Evolutionary conservation across 495 filamentous ascomycete species (phyloP).

Genomic region (Lasiosphaeriaceae sp.): DNA sequence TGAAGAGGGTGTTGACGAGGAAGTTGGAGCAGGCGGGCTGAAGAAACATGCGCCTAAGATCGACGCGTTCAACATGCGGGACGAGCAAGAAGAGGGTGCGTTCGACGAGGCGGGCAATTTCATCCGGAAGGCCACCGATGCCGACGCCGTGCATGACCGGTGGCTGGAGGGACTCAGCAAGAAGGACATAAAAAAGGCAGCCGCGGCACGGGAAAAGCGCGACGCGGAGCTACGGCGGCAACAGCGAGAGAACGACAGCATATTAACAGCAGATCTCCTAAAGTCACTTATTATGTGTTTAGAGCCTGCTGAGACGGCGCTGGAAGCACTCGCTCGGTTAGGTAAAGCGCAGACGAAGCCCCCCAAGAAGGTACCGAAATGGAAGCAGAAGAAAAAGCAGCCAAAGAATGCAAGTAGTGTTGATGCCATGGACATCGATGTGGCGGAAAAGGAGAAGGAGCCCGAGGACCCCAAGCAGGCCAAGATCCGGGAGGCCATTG

Average conservation of each 20-base stretch:
- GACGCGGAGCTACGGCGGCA: slow-evolving; percentile 69
- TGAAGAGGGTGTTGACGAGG: slow-evolving; percentile 72
- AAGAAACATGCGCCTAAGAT: slow-evolving; percentile 95
- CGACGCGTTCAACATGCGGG: slow-evolving; percentile 92
- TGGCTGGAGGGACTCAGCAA: slow-evolving; percentile 92
- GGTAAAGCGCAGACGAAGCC: slow-evolving; percentile 65
- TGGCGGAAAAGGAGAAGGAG: slow-evolving; percentile 36
- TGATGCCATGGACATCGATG: slow-evolving; percentile 62
- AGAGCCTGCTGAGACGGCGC: slow-evolving; percentile 78
- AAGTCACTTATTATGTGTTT: slow-evolving; percentile 65
- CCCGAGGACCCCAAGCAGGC: slow-evolving; percentile 66
- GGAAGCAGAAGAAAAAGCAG: slow-evolving; percentile 55
- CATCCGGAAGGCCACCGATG: slow-evolving; percentile 83
- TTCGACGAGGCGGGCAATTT: slow-evolving; percentile 91
- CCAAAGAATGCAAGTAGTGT: slow-evolving; percentile 29
- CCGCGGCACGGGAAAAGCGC: slow-evolving; percentile 81
- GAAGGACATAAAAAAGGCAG: slow-evolving; percentile 85
- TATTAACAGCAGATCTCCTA: slow-evolving; percentile 71
- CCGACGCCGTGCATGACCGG: slow-evolving; percentile 83
- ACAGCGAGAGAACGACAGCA: slow-evolving; percentile 65
- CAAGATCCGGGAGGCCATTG: slow-evolving; percentile 65
- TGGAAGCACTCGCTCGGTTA: slow-evolving; percentile 83
- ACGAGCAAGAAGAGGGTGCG: slow-evolving; percentile 85
- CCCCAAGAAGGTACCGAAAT: slow-evolving; percentile 60
- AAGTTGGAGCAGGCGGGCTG: slow-evolving; percentile 81